These are phyloP conservation scores for Papiliotrema flavescens DNA, from an alignment of 1,284 basidiomycete species.

Conservation along the genomic window DNA sequence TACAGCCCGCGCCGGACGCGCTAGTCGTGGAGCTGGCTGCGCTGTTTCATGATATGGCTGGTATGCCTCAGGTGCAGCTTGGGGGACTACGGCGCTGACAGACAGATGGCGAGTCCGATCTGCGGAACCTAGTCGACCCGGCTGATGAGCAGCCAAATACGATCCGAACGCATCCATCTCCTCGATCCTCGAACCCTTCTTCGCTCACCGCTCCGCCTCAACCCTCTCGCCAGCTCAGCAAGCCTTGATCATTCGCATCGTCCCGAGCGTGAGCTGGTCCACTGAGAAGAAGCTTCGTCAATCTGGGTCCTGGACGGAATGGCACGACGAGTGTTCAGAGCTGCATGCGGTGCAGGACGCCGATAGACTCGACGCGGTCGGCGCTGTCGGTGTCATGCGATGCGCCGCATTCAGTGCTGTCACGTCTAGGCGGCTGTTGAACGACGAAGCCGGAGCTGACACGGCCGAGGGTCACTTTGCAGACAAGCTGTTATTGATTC, in stretches of 20 bases:
- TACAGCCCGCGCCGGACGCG: conserved; percentile 56
- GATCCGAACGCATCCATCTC: conserved; percentile 18
- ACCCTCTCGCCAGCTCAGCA: conserved; percentile 11
- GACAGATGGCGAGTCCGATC: not conserved
- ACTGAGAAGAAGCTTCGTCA: conserved; percentile 70
- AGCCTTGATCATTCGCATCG: conserved; percentile 53
- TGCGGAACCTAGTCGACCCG: not conserved
- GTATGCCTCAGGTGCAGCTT: conserved; percentile 5
- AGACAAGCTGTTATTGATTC: conserved; percentile 76
- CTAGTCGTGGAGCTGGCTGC: conserved; percentile 77
- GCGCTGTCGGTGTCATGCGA: conserved; percentile 81
- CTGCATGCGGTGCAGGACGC: conserved; percentile 90
- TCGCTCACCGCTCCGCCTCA: conserved; percentile 12
- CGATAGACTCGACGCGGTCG: conserved; percentile 86
- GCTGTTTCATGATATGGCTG: conserved; percentile 75
- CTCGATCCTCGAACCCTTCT: conserved; percentile 21
- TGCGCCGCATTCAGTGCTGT: conserved; percentile 76
- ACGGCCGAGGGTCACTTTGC: conserved; percentile 80
- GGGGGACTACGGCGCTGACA: not conserved
- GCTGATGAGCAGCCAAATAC: conserved; percentile 36
- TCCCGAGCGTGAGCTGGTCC: conserved; percentile 81
- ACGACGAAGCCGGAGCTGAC: conserved; percentile 53
- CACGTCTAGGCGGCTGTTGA: conserved; percentile 17
- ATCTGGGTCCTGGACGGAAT: conserved; percentile 58
- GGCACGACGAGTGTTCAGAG: conserved; percentile 74